Base-by-base conservation (phyloP, 805 yeast genomes). In the Metschnikowia dekortorum region DNA sequence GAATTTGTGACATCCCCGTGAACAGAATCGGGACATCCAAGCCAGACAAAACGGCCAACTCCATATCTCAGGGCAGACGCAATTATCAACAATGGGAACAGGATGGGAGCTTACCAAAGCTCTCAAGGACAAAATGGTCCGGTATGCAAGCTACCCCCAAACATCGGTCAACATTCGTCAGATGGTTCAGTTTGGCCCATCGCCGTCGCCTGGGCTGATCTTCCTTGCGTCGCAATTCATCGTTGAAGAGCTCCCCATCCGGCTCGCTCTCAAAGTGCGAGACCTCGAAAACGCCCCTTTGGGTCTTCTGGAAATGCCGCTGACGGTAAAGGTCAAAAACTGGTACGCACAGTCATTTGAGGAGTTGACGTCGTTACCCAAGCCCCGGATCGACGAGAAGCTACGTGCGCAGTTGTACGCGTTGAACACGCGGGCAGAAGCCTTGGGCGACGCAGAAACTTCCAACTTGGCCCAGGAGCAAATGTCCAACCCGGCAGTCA, bases 321-420 rank as follows among this genome's bases (percentile, higher is more conserved):
- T 89, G 2, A 88, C 91, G 45, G 71, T 79, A 46, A 78, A 83
- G 55, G 96, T 89, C 14, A 79, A 84, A 53, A 82, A 89, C 63
- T 90, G 97, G 96, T 90, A 89, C 64, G 91, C 91, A 1, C 94
- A 89, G 64, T 84, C 92, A 8, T 90, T 90, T 66, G 90, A 89
- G 59, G 92, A 89, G 62, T 76, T 89, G 56, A 81, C 85, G n/a
- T 65, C 75, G 10, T 67, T 90, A 39, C 80, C 82, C 10, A 76
- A 78, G 50, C 92, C 92, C 1, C 61, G 60, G 32, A 71, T 84
- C 41, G 69, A 71, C 43, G 71, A 64, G 14, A 76, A 74, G 43
- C 65, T 78, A 53, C 64, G 64, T 36, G 62, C 66, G 51, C 54
- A 75, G 52, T 64, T 80, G 46, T 48, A 46, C 41, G 58, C 54